Conservation (phyloP, 1,139 yeast genomes). For the Zygoascus sp. region DNA sequence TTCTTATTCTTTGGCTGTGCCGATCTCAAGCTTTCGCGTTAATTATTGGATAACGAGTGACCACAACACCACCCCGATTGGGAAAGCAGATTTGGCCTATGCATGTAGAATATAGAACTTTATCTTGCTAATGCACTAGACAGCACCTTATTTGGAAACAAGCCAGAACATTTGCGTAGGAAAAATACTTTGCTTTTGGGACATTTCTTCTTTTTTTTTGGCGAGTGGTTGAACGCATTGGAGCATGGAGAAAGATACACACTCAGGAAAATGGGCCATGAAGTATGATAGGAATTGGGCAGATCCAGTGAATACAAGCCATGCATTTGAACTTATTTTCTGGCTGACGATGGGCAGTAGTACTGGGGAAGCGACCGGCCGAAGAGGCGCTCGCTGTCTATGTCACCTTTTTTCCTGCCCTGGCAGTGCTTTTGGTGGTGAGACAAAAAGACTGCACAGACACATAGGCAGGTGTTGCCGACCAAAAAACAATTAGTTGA, state of each 20-base stretch:
- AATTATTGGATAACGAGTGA: neutral
- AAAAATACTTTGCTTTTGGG: neutral
- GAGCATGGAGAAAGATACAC: neutral
- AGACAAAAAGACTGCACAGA: too few relatives aligned
- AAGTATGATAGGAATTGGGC: too few relatives aligned
- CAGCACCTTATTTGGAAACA: neutral
- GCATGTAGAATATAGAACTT: neutral
- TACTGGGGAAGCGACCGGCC: too few relatives aligned
- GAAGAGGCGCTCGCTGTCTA: too few relatives aligned
- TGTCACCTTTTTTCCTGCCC: too few relatives aligned
- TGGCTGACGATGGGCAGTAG: too few relatives aligned
- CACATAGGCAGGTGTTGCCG: too few relatives aligned
- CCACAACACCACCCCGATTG: neutral
- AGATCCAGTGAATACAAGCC: too few relatives aligned
- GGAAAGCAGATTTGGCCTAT: constrained; percentile 6
- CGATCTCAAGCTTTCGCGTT: neutral
- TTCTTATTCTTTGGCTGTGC: neutral
- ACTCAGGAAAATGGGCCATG: too few relatives aligned
- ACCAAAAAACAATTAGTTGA: too few relatives aligned
- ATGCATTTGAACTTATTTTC: too few relatives aligned
- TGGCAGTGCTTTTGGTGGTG: too few relatives aligned
- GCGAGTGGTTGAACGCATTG: neutral
- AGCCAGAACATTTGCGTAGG: neutral
- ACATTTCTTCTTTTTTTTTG: neutral
- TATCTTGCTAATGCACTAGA: neutral